Base-by-base conservation (phyloP, 2,329 filamentous ascomycete genomes). In the Penicillium sp. region DNA sequence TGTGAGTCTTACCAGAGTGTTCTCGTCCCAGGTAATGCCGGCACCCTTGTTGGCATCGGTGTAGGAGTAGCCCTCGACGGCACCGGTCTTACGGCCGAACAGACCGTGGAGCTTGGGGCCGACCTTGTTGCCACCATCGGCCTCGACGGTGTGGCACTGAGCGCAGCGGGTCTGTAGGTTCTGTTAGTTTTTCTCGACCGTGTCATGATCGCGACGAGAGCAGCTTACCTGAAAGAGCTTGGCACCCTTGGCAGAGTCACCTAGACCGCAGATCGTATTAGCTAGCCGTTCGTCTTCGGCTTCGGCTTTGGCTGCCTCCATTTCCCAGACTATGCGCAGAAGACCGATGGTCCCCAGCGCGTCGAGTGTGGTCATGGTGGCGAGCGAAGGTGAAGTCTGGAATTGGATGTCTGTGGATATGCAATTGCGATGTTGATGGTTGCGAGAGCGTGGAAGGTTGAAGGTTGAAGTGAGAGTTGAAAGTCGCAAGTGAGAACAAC, bases 21-120 rank as follows among this genome's bases (percentile, higher is more conserved):
- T 75, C 72, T 95, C 84, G 64, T 89, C 78, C 93, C 93, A 98
- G 67, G 77, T 81, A 66, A 98, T 84, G 68, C 86, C 91, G 81
- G 95, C 95, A 71, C 87, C 79, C 87, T 97, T 97, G 88, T 98
- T 98, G 83, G 92, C 93, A 72, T 98, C 93, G 76, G 93, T 95
- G 86, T 97, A 98, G 71, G 89, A 80, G 84, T 87, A 98, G 63
- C 93, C 92, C 41, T 89, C 87, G 65, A 95, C 89, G 72, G 86
- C 82, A 68, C 93, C 93, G 59, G 88, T 89, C 81, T 95, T 88
- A 75, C 93, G 92, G 75, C 93, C 93, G 75, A 95, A 98, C 63
- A 98, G 89, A 73, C 93, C 93, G 86, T 95, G 84, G 67, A 98
- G 86, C 73, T 90, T 90, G 69, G 93, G 93, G 72, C 93, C 93